Evolutionary conservation across 2,329 filamentous ascomycete species (phyloP).

Genomic region (Claviceps arundinis): DNA sequence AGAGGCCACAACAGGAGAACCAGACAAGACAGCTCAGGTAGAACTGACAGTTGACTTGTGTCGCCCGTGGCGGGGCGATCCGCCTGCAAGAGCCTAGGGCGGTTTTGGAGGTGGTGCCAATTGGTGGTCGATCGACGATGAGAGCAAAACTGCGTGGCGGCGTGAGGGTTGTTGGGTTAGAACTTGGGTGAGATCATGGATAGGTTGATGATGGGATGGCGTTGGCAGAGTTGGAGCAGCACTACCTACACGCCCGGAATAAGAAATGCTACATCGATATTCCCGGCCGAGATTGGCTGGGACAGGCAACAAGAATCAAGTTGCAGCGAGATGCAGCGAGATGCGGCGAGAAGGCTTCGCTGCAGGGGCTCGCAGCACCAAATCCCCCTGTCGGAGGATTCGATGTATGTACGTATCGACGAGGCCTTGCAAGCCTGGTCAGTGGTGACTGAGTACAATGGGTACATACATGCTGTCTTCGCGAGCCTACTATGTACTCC

Average conservation of each 20-base stretch:
- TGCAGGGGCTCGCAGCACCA: neutral
- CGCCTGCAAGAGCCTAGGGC: constrained; percentile 10
- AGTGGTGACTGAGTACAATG: no score
- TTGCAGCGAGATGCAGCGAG: neutral
- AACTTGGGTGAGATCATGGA: neutral
- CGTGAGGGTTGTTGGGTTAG: neutral
- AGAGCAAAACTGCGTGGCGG: neutral
- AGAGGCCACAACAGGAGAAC: neutral
- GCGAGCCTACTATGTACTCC: no score
- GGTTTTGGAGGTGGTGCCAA: constrained; percentile 6
- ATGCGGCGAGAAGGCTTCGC: neutral
- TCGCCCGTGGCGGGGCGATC: constrained; percentile 15
- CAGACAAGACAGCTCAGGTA: neutral
- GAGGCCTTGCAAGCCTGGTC: no score
- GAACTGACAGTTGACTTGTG: constrained; percentile 4
- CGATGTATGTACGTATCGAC: no score
- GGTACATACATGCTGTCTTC: no score
- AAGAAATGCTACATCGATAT: constrained; percentile 1
- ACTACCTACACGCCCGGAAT: constrained; percentile 17
- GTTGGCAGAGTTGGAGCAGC: constrained; percentile 4
- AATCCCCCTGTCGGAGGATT: no score
- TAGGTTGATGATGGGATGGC: constrained; percentile 6
- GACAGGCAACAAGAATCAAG: neutral
- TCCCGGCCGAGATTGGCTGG: neutral
- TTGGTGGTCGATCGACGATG: constrained; percentile 1